Percentiles rank a stretch among this genome's conserved stretches.
Evolutionary conservation across 495 filamentous ascomycete genomes (phyloP).

Genomic region (Acidiella bohemica): DNA sequence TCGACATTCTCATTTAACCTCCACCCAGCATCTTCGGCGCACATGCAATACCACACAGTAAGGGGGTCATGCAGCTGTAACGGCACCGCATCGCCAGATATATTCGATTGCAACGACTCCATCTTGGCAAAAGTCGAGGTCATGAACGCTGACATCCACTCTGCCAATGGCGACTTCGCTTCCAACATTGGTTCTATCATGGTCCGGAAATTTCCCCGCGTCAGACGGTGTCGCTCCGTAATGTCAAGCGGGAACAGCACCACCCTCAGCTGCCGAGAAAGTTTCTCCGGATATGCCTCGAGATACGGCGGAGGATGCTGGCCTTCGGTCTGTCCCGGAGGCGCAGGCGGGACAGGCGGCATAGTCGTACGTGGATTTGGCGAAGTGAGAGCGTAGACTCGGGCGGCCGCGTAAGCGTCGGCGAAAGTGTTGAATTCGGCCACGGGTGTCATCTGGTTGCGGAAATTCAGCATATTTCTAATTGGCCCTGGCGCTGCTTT

Average conservation of each 20-base stretch:
- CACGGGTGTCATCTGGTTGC: slow-evolving; percentile 36
- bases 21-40: slow-evolving; percentile 32
- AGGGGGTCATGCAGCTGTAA: slow-evolving; percentile 80
- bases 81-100: slow-evolving; percentile 40
- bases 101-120: slow-evolving; percentile 41
- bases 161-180: slow-evolving; percentile 60
- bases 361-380: slow-evolving; percentile 54
- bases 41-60: slow-evolving; percentile 71
- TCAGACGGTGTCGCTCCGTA: slow-evolving; percentile 60
- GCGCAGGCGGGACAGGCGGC: slow-evolving; percentile 39
- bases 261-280: slow-evolving; percentile 54
- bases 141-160: slow-evolving; percentile 72
- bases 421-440: slow-evolving; percentile 40
- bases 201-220: slow-evolving; percentile 43
- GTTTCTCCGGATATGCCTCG: slow-evolving; percentile 50
- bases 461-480: slow-evolving; percentile 22
- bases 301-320: slow-evolving; percentile 33
- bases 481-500: slow-evolving; percentile 23
- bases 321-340: slow-evolving; percentile 11
- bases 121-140: slow-evolving; percentile 63
- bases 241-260: slow-evolving; percentile 82
- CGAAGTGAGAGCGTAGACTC: slow-evolving; percentile 81
- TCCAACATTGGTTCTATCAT: slow-evolving; percentile 38
- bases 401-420: slow-evolving; percentile 52
- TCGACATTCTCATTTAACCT: slow-evolving; percentile 40